A percentile compares a stretch with the other conserved stretches of the same genome.
Evolutionary conservation across 208 protist species (phyloP).

Genomic region (Herpetomonas samuelpessoai): DNA sequence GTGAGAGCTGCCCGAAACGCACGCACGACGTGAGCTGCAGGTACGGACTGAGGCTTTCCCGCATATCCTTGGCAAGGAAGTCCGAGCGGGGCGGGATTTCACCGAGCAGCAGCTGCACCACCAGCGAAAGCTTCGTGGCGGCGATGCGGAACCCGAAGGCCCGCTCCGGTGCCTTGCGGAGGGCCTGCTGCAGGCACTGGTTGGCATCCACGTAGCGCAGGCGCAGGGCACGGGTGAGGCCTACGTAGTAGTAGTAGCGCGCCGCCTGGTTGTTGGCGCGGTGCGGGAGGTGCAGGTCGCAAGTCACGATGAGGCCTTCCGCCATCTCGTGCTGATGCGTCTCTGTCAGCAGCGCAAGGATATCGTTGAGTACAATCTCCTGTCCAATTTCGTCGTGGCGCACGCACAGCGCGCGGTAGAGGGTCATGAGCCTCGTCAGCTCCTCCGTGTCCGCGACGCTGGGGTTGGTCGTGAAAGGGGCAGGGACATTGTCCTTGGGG

Average conservation of each 20-base stretch:
- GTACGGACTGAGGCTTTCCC: conserved; percentile 92
- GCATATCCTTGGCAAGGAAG: conserved; percentile 87
- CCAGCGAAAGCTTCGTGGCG: conserved; percentile 93
- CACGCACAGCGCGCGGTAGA: conserved; percentile 82
- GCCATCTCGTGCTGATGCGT: conserved; percentile 81
- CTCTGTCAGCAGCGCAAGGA: conserved; percentile 73
- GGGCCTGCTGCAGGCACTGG: conserved; percentile 92
- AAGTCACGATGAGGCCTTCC: conserved; percentile 81
- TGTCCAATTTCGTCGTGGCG: conserved; percentile 87
- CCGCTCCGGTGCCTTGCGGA: conserved; percentile 96
- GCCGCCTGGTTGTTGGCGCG: conserved; percentile 93
- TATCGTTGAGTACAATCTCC: conserved; percentile 85
- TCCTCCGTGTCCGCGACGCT: conserved; percentile 28
- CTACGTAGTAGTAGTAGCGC: conserved; percentile 95
- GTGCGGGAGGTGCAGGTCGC: conserved; percentile 77
- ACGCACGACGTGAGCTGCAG: conserved; percentile 94
- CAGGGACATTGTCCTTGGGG: conserved; percentile 3
- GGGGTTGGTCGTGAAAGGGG: conserved; percentile 11
- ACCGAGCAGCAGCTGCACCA: conserved; percentile 97
- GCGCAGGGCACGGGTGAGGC: conserved; percentile 95
- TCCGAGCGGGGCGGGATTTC: conserved; percentile 96
- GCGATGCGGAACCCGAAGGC: conserved; percentile 93
- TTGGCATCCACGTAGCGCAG: conserved; percentile 96
- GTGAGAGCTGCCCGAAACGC: conserved; percentile 92
- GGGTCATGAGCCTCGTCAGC: conserved; percentile 67